A percentile compares a stretch with the other conserved stretches of the same genome.
Conservation (phyloP, 1,284 basidiomycete genomes). For the Amylostereum areolatum region DNA sequence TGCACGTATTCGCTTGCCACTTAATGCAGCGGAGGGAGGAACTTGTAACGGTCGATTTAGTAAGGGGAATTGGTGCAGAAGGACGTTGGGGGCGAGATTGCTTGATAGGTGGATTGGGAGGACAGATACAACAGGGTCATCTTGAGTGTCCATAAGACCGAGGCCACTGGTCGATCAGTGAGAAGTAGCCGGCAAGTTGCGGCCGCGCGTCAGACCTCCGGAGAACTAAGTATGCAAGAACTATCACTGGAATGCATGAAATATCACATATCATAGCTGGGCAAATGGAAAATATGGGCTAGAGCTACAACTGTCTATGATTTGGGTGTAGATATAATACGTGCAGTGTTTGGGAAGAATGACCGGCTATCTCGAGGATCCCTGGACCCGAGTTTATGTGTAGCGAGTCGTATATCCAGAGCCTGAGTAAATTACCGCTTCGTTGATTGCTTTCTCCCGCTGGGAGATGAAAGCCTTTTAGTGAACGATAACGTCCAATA, state of each 20-base stretch:
- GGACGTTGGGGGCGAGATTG: conserved; percentile 52
- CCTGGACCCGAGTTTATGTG: no score
- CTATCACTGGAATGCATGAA: no score
- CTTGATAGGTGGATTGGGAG: conserved; percentile 70
- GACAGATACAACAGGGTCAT: conserved; percentile 57
- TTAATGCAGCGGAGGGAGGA: conserved; percentile 63
- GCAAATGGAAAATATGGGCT: neutral
- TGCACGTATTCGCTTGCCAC: conserved; percentile 70
- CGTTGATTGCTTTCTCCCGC: no score
- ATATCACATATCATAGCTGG: no score
- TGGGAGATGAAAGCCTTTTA: neutral
- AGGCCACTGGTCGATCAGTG: conserved; percentile 2
- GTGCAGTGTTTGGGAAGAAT: no score
- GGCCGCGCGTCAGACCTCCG: no score
- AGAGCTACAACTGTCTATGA: neutral
- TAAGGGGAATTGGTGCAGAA: conserved; percentile 75
- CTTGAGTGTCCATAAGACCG: conserved; percentile 33
- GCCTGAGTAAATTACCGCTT: no score
- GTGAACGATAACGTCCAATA: conserved; percentile 8
- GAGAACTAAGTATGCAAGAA: no score
- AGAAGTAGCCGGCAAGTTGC: no score
- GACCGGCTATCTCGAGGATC: no score
- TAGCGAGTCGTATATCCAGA: no score
- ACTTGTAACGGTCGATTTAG: conserved; percentile 64
- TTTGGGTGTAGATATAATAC: no score